phyloP scores from a whole-genome alignment of 2,329 filamentous ascomycete species.

The Alternaria sp. region DNA sequence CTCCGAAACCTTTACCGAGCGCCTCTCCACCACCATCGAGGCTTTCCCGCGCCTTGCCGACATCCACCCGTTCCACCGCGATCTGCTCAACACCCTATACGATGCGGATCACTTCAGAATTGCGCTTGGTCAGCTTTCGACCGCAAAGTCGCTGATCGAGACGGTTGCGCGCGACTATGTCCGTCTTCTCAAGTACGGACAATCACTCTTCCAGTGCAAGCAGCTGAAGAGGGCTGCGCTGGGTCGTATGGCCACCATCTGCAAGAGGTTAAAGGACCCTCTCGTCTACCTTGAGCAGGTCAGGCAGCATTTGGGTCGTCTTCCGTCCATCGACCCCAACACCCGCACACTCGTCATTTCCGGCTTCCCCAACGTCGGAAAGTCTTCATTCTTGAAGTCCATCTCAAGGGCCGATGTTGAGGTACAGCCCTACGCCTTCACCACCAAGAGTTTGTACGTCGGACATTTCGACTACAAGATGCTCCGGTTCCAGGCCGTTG shows the following conservation, averaged over 20 bases:
- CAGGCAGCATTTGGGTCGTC: conserved; percentile 93
- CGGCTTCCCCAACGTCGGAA: conserved; percentile 91
- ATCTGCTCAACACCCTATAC: conserved; percentile 95
- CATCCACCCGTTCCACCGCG: conserved; percentile 90
- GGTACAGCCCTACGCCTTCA: conserved; percentile 97
- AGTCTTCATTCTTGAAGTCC: conserved; percentile 92
- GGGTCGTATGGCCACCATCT: conserved; percentile 97
- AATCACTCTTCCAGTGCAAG: conserved; percentile 95
- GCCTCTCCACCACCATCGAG: conserved; percentile 87
- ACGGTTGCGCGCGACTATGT: conserved; percentile 96
- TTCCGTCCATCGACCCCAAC: conserved; percentile 98
- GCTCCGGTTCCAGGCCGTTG: conserved; percentile 86
- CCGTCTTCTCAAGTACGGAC: conserved; percentile 90
- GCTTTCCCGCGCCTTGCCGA: conserved; percentile 88
- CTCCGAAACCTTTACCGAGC: conserved; percentile 94
- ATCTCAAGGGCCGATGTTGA: conserved; percentile 95
- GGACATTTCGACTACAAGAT: conserved; percentile 99
- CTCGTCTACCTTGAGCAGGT: conserved; percentile 96
- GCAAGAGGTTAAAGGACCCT: conserved; percentile 92
- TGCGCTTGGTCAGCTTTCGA: conserved; percentile 92
- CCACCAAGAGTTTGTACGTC: conserved; percentile 95
- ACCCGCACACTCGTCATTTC: conserved; percentile 95
- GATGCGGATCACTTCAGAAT: conserved; percentile 73
- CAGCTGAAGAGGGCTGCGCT: conserved; percentile 95
- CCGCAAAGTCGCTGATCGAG: conserved; percentile 95